These are phyloP conservation scores for Polyporus arcularius DNA, from an alignment of 768 basidiomycete genomes.

Conservation along the genomic window DNA sequence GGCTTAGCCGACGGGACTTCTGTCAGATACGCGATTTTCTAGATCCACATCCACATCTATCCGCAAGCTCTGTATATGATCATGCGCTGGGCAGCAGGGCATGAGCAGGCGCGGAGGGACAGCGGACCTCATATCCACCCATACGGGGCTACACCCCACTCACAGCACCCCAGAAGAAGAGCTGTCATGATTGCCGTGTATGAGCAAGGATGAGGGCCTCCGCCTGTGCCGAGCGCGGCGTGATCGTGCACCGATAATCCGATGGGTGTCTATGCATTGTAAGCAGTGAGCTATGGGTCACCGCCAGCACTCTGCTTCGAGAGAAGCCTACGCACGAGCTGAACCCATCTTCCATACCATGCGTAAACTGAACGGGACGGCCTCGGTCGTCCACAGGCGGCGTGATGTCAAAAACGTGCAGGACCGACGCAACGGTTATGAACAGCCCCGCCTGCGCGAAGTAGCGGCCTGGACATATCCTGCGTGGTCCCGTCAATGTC, in stretches of 20 bases:
- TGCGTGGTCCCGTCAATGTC: not conserved
- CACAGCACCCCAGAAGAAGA: too few species aligned
- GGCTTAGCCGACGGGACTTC: too few species aligned
- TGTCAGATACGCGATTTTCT: too few species aligned
- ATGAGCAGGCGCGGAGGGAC: too few species aligned
- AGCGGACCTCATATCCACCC: too few species aligned
- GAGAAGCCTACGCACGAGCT: constrained; percentile 7
- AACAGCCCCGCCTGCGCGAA: constrained; percentile 16
- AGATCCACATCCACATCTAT: too few species aligned
- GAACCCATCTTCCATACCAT: not conserved
- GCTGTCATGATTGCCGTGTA: not conserved
- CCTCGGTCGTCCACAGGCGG: constrained; percentile 13
- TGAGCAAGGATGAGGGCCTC: not conserved
- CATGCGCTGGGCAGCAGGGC: too few species aligned
- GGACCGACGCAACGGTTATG: constrained; percentile 12
- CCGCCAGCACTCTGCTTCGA: too few species aligned
- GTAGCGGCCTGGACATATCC: constrained; percentile 22
- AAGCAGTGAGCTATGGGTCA: not conserved
- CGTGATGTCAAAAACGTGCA: constrained; percentile 22
- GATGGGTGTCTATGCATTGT: not conserved
- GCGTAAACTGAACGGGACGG: not conserved
- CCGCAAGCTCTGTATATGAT: too few species aligned
- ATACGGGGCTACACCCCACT: too few species aligned
- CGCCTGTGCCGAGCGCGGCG: not conserved
- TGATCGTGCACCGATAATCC: constrained; percentile 3